phyloP scores from a whole-genome alignment of 495 filamentous ascomycete species.

The Penicillium manginii region DNA sequence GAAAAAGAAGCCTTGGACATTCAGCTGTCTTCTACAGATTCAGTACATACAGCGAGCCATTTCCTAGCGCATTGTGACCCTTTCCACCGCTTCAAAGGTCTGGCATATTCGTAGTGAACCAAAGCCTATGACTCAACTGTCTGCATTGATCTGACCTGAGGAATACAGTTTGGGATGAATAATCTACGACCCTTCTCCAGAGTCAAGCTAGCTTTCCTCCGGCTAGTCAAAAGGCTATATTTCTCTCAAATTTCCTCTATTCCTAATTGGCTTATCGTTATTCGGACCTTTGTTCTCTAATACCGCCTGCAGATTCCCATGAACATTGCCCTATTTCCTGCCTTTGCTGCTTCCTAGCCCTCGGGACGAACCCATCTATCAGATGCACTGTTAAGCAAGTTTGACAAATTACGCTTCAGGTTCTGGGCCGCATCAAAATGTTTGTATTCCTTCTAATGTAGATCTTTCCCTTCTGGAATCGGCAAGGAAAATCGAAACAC shows the following conservation, averaged over 20 bases:
- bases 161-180: no score
- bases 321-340: slow-evolving; percentile 38
- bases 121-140: no score
- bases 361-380: slow-evolving; percentile 48
- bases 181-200: no score
- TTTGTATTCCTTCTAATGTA: slow-evolving; percentile 41
- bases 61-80: no score
- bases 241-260: slow-evolving; percentile 34
- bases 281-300: slow-evolving; percentile 29
- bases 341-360: slow-evolving; percentile 36
- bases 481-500: slow-evolving; percentile 42
- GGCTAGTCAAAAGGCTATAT: slow-evolving; percentile 38
- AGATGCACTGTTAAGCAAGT: slow-evolving; percentile 35
- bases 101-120: no score
- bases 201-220: no score
- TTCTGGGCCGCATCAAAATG: slow-evolving; percentile 39
- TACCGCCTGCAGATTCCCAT: slow-evolving; percentile 37
- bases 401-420: slow-evolving; percentile 35
- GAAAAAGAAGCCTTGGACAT: no score
- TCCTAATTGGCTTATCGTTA: slow-evolving; percentile 37
- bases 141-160: no score
- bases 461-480: slow-evolving; percentile 30
- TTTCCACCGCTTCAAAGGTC: no score
- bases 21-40: no score
- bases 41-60: no score